Evolutionary conservation across 495 filamentous ascomycete species (phyloP).

Genomic region (Staphylotrichum tortipilum): DNA sequence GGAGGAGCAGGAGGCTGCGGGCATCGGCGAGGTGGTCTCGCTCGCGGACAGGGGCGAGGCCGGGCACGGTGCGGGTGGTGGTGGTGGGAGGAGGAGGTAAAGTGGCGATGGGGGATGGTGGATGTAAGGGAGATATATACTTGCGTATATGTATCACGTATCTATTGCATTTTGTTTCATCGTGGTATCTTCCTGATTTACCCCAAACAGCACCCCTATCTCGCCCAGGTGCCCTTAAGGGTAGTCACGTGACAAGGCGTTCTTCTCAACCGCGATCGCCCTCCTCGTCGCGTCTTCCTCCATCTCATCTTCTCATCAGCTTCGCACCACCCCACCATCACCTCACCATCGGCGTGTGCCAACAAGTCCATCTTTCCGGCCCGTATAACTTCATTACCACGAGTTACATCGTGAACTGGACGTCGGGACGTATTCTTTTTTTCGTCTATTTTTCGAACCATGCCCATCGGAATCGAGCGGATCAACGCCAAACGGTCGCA

Average conservation of each 20-base stretch:
- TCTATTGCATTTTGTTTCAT: too few species aligned
- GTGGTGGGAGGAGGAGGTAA: slow-evolving; percentile 29
- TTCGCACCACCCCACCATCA: neutral
- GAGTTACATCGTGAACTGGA: too few species aligned
- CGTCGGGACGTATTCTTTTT: too few species aligned
- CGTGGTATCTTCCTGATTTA: too few species aligned
- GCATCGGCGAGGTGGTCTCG: slow-evolving; percentile 90
- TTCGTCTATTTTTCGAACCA: too few species aligned
- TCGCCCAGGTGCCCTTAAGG: neutral
- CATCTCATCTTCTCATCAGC: neutral
- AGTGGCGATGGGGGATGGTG: too few species aligned
- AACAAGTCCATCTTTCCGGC: too few species aligned
- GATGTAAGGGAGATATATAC: neutral
- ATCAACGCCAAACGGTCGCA: slow-evolving; percentile 56
- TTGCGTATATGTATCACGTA: too few species aligned
- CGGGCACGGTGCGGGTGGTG: slow-evolving; percentile 48
- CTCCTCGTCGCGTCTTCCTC: neutral
- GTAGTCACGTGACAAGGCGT: slow-evolving; percentile 16
- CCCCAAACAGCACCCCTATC: too few species aligned
- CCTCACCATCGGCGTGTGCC: too few species aligned
- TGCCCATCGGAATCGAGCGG: slow-evolving; percentile 61
- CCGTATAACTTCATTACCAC: too few species aligned
- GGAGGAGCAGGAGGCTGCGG: slow-evolving; percentile 92
- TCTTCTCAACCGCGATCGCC: neutral
- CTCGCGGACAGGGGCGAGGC: slow-evolving; percentile 58